Conservation (phyloP, 2,329 filamentous ascomycete genomes). For the Aspergillus pseudotamarii region DNA sequence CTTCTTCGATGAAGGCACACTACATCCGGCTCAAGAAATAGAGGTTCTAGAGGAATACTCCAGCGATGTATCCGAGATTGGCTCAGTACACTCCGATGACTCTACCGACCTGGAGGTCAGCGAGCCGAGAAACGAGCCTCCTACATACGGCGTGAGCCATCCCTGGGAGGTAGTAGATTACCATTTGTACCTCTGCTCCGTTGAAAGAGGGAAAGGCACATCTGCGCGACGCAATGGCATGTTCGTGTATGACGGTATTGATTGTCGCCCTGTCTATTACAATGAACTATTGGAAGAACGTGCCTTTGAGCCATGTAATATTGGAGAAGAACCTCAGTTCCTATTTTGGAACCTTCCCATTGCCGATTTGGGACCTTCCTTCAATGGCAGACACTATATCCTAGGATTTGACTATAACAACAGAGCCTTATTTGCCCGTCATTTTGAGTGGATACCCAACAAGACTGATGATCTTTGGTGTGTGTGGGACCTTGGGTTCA, state of each 20-base stretch:
- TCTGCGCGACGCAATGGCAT: slow-evolving; percentile 23
- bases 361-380: slow-evolving; percentile 17
- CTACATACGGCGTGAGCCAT: slow-evolving; percentile 23
- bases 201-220: slow-evolving; percentile 25
- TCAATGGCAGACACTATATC: slow-evolving; percentile 27
- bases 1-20: slow-evolving; percentile 2
- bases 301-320: slow-evolving; percentile 11
- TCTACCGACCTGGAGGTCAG: neutral
- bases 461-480: slow-evolving; percentile 26
- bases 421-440: slow-evolving; percentile 27
- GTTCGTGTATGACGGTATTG: slow-evolving; percentile 28
- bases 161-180: slow-evolving; percentile 38
- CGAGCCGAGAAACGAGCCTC: slow-evolving; percentile 1
- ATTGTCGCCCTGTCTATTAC: slow-evolving; percentile 28
- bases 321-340: slow-evolving; percentile 21
- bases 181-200: slow-evolving; percentile 32
- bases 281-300: slow-evolving; percentile 22
- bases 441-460: slow-evolving; percentile 28
- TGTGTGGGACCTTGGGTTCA: slow-evolving; percentile 30
- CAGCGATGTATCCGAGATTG: slow-evolving; percentile 7
- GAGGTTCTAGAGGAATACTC: slow-evolving; percentile 5
- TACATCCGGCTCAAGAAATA: slow-evolving; percentile 7
- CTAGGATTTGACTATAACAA: slow-evolving; percentile 31
- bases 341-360: slow-evolving; percentile 30
- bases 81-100: slow-evolving; percentile 5